phyloP scores from a whole-genome alignment of 495 filamentous ascomycete species.

The Penicillium fimorum region DNA sequence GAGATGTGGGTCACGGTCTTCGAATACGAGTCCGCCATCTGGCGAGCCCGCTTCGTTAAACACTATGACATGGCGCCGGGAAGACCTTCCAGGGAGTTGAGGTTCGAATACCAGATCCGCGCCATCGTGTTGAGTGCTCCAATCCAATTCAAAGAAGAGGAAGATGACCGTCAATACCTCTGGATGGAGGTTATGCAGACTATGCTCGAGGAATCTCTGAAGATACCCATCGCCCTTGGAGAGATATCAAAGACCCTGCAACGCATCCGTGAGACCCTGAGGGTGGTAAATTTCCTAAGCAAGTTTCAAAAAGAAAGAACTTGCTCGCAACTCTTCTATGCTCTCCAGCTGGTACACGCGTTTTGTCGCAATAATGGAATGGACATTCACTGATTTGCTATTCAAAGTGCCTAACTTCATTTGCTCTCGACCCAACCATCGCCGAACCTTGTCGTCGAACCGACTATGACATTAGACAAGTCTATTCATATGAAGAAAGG shows the following conservation, averaged over 20 bases:
- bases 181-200: conserved; percentile 35
- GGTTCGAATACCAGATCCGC: conserved; percentile 33
- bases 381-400: neutral
- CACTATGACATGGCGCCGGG: conserved; percentile 34
- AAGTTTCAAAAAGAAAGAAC: conserved; percentile 16
- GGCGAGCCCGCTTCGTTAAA: conserved; percentile 34
- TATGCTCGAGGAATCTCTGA: conserved; percentile 27
- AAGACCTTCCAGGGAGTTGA: conserved; percentile 25
- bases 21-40: conserved; percentile 26
- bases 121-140: conserved; percentile 25
- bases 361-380: neutral
- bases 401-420: conserved; percentile 29
- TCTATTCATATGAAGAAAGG: conserved; percentile 24
- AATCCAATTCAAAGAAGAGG: conserved; percentile 20
- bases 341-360: conserved; percentile 32
- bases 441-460: conserved; percentile 26
- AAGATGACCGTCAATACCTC: conserved; percentile 20
- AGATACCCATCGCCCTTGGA: neutral
- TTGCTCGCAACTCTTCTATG: conserved; percentile 26
- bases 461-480: conserved; percentile 32
- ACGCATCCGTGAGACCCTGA: conserved; percentile 19
- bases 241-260: conserved; percentile 27
- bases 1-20: conserved; percentile 21
- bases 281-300: conserved; percentile 24
- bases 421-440: conserved; percentile 28